A percentile compares a stretch with the other conserved stretches of the same genome.
Evolutionary conservation across 345 rosid species (phyloP).

Genomic region (Xanthoceras sorbifolium): DNA sequence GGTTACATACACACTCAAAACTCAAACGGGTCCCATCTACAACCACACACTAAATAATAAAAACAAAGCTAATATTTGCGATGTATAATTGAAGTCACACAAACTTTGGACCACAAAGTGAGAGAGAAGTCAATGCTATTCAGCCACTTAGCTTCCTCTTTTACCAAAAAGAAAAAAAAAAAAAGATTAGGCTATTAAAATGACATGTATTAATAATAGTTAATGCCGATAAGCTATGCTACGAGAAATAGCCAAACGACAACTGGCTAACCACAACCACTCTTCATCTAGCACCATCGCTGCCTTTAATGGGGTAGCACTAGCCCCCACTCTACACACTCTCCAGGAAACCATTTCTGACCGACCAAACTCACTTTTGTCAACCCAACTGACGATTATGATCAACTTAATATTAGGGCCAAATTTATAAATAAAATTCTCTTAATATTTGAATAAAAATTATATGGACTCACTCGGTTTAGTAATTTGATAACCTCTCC

Average conservation of each 20-base stretch:
- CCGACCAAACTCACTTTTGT: neutral
- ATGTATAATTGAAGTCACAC: neutral
- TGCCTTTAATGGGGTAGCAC: neutral
- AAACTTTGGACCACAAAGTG: conserved; percentile 9
- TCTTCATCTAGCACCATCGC: neutral
- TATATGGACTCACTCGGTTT: no score
- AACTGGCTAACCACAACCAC: neutral
- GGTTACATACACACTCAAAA: neutral
- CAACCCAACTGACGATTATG: neutral
- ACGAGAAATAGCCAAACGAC: neutral
- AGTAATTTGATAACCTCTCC: neutral
- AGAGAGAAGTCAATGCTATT: neutral
- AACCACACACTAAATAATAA: neutral
- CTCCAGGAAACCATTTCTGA: neutral
- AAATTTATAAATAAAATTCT: neutral
- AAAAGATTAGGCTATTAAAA: neutral
- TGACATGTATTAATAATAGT: neutral
- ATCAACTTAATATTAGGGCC: neutral
- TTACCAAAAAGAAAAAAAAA: neutral
- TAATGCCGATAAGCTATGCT: neutral
- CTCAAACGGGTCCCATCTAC: neutral
- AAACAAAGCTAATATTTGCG: neutral
- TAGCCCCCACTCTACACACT: neutral
- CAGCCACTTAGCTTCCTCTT: neutral
- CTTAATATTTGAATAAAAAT: neutral